Base-by-base conservation (phyloP, 164 flowering plant species). In the Stephania cephalantha region DNA sequence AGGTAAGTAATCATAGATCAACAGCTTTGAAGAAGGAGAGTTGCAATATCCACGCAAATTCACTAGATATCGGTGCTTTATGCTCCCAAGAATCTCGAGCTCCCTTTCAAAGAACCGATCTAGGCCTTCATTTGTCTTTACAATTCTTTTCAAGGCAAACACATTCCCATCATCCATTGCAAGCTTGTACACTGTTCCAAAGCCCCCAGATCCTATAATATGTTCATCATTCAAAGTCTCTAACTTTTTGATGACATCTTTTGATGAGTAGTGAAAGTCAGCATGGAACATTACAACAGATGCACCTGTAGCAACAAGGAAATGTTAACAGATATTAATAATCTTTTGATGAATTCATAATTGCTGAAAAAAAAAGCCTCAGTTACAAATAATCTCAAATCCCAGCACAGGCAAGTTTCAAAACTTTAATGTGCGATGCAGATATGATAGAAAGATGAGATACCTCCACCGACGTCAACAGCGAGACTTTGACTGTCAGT, bases 201-300 rank as follows among this genome's bases (percentile, higher is more conserved):
- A 95, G 29, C 99, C 99, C 12, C 99, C 99, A 72, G 80, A 81
- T 68, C 99, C 98, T 70, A 95, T 92, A 50, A 93, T 85, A 78
- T 95, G 95, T 65, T 93, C 97, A 73, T 91, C 96, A 78, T 85
- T 88, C 83, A 95, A 84, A 68, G 83, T 81, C 75, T 95, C 99
- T 83, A 91, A 76, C 78, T 95, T 95, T 76, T 87, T 91, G 9
- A 95, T 89, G 73, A 95, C 91, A 76, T 95, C 99, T 83, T 93
- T 95, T 46, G 99, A 90, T 74, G 98, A 86, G 80, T 95, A 95
- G 55, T 98, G 99, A 81, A 95, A 84, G 81, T 95, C 99, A 78
- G 98, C 99, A 81, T 95, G 99, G 76, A 95, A 95, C 93, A 93
- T 95, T 42, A 95, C 97, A 82, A 95, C 85, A 58, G 97, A 93